Evolutionary conservation across 176 grass and related monocot species (phyloP), one percentile per base, ranked within the genome.

Genomic region (Bolboschoenus planiculmis): DNA sequence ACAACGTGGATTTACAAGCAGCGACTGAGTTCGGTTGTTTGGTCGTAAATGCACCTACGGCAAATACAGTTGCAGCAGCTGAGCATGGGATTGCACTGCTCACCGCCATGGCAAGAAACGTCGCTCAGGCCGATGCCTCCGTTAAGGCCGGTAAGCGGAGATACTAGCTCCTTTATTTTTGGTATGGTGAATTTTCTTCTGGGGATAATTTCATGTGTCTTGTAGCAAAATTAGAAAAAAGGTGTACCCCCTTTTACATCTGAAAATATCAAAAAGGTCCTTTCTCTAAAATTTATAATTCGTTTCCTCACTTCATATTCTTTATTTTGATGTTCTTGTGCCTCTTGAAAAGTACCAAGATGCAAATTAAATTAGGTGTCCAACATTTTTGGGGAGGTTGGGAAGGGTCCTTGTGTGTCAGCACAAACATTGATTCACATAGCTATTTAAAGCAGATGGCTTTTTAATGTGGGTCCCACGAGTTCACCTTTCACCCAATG

Each of bases 1-100:
- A 94, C 88, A 94, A 94, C 81, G 90, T 94, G 67, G 92, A 94
- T 86, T 64, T 94, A 21, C 92, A 90, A 79, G 90, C 92, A 0
- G 92, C 92, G 0, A 94, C 92, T 0, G 90, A 94, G 92, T 85
- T 65, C 0, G 92, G 92, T 0, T 94, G 92, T 82, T 84, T 94
- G 80, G 90, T 94, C 60, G 90, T 94, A 56, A 94, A 94, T 84
- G 92, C 87, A 47, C 92, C 89, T 34, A 92, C 85, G 0, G 89
- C 92, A 7, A 94, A 94, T 51, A 94, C 92, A 47, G 78, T 94
- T 86, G 92, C 92, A 30, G 87, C 92, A 13, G 90, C 92, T 10
- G 92, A 94, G 90, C 92, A 94, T 74, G 92, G 57, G 40, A 88
- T 94, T 83, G 89, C 90, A 43, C 85, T 94, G 39, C 89, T 94